A percentile compares a stretch with the other conserved stretches of the same genome.
Evolutionary conservation across 495 filamentous ascomycete species (phyloP).

Genomic region (Penicillium pancosmium): DNA sequence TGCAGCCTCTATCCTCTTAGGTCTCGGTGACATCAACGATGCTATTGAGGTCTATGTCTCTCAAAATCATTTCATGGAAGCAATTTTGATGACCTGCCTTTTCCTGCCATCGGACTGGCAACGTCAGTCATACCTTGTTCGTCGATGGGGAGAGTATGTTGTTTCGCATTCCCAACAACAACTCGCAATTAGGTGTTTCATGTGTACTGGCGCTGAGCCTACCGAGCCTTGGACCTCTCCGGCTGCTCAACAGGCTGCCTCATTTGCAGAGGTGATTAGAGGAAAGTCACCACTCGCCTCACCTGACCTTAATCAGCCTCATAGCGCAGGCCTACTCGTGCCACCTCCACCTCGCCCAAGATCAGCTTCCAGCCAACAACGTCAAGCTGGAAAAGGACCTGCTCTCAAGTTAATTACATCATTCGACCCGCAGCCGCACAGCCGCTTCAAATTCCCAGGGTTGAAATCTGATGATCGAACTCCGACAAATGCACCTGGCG

Average conservation of each 20-base stretch:
- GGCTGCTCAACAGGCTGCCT: conserved; percentile 66
- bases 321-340: conserved; percentile 27
- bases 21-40: conserved; percentile 89
- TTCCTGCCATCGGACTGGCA: conserved; percentile 83
- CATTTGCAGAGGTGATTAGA: conserved; percentile 36
- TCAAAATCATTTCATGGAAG: conserved; percentile 89
- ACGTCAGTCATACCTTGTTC: conserved; percentile 80
- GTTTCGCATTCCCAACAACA: conserved; percentile 84
- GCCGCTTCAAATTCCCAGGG: conserved; percentile 69
- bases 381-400: conserved; percentile 69
- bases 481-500: conserved; percentile 72
- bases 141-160: conserved; percentile 94
- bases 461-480: conserved; percentile 68
- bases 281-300: conserved; percentile 50
- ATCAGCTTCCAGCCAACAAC: conserved; percentile 27
- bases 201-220: conserved; percentile 76
- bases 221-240: conserved; percentile 85
- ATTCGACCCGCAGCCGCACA: conserved; percentile 65
- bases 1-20: conserved; percentile 86
- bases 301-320: conserved; percentile 36
- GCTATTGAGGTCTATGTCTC: conserved; percentile 97
- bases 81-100: conserved; percentile 76
- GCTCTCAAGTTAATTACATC: conserved; percentile 91
- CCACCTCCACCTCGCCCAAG: conserved; percentile 31
- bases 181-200: conserved; percentile 89